These are phyloP conservation scores for Adansonia gregorii DNA, from an alignment of 441 rosid genomes.

Conservation along the genomic window DNA sequence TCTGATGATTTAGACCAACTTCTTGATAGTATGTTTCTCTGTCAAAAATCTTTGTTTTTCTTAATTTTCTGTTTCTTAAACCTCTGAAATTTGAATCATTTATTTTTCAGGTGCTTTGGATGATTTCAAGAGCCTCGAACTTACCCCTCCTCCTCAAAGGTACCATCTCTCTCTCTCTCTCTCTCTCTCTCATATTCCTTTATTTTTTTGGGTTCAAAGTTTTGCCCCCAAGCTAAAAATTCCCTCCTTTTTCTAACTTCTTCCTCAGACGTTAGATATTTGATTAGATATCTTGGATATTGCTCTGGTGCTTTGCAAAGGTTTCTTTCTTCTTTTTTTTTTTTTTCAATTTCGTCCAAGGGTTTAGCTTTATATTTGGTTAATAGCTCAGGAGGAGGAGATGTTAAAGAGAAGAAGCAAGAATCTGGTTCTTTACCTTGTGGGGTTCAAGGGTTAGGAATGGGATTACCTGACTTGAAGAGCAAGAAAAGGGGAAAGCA, in stretches of 20 bases:
- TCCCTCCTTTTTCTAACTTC: background rate
- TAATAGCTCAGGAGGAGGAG: slow-evolving; percentile 47
- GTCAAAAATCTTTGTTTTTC: background rate
- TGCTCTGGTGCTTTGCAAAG: background rate
- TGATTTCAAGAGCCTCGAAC: slow-evolving; percentile 89
- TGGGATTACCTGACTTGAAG: slow-evolving; percentile 90
- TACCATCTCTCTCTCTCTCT: slow-evolving; percentile 15
- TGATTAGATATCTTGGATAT: background rate
- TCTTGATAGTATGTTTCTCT: slow-evolving; percentile 69
- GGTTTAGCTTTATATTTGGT: slow-evolving; percentile 28
- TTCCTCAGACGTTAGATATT: background rate
- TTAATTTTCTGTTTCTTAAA: background rate
- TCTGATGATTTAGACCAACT: slow-evolving; percentile 90
- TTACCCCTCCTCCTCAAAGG: slow-evolving; percentile 58
- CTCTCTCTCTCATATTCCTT: background rate
- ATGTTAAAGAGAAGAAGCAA: slow-evolving; percentile 42
- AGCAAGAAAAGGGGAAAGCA: slow-evolving; percentile 81
- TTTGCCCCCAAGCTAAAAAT: background rate
- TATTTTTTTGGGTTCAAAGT: background rate
- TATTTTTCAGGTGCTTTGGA: slow-evolving; percentile 81
- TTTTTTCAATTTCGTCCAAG: background rate
- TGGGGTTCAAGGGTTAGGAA: slow-evolving; percentile 83
- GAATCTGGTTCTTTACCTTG: slow-evolving; percentile 51
- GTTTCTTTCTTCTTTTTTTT: background rate
- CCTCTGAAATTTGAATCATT: slow-evolving; percentile 24